Percentiles rank a stretch among this genome's conserved stretches.
These are phyloP conservation scores for Leishmania gerbilli DNA, from an alignment of 208 protist genomes.

Conservation along the genomic window DNA sequence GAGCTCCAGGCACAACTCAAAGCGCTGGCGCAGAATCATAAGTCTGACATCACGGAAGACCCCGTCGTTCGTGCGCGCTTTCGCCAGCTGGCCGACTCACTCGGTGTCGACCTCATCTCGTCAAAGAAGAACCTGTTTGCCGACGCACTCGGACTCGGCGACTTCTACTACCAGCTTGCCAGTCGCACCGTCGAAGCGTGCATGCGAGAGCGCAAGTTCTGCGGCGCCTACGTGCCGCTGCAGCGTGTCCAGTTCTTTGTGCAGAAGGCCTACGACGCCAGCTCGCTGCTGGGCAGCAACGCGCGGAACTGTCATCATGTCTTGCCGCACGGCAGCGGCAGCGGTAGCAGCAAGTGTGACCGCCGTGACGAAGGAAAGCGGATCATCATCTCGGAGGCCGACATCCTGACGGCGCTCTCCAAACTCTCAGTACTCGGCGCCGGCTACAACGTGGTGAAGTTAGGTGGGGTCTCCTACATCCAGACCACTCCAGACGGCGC, in stretches of 20 bases:
- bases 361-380: slow-evolving; percentile 15
- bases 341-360: slow-evolving; percentile 5
- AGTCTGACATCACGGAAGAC: slow-evolving; percentile 77
- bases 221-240: slow-evolving; percentile 81
- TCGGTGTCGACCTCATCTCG: slow-evolving; percentile 86
- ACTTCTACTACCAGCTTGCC: slow-evolving; percentile 88
- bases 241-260: slow-evolving; percentile 56
- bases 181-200: slow-evolving; percentile 82
- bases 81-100: slow-evolving; percentile 85
- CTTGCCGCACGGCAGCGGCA: slow-evolving; percentile 3
- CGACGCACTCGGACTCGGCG: slow-evolving; percentile 70
- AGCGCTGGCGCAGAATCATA: slow-evolving; percentile 57
- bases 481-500: slow-evolving; percentile 80
- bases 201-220: slow-evolving; percentile 86
- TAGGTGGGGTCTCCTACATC: slow-evolving; percentile 74
- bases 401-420: slow-evolving; percentile 68
- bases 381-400: slow-evolving; percentile 59
- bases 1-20: slow-evolving; percentile 71
- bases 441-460: slow-evolving; percentile 77
- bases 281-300: slow-evolving; percentile 22
- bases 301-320: background rate
- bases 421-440: slow-evolving; percentile 75
- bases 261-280: slow-evolving; percentile 61
- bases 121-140: slow-evolving; percentile 89
- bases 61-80: slow-evolving; percentile 85